Percentiles rank a stretch among this genome's conserved stretches.
These are phyloP conservation scores for Circinella umbellata DNA, from an alignment of 371 early-diverging fungal species.

Conservation along the genomic window DNA sequence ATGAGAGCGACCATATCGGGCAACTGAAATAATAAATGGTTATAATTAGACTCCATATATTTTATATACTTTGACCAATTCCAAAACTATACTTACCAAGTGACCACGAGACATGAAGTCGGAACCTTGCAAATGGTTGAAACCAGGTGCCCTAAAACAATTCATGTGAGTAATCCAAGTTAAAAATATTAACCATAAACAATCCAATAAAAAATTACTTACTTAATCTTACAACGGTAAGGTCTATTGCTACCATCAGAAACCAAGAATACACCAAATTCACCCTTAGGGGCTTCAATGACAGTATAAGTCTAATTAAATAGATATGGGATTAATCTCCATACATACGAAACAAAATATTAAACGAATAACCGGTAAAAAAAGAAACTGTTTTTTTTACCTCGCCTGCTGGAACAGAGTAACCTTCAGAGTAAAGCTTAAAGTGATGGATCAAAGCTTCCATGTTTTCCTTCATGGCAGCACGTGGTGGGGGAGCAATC, in stretches of 20 bases:
- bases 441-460: constrained; percentile 98
- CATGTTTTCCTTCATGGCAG: constrained; percentile 98
- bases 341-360: background rate
- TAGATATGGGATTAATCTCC: background rate
- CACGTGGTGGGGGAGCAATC: constrained; percentile 94
- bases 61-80: background rate
- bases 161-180: background rate
- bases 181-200: background rate
- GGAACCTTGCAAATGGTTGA: constrained; percentile 90
- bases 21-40: constrained; percentile 37
- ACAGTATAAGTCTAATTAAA: constrained; percentile 83
- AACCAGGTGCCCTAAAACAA: constrained; percentile 87
- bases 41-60: background rate
- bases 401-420: constrained; percentile 93
- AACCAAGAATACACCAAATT: constrained; percentile 92
- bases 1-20: constrained; percentile 96
- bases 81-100: constrained; percentile 37
- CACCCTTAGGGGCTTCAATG: constrained; percentile 98
- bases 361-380: too few species aligned
- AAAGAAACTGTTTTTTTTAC: background rate
- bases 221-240: constrained; percentile 93
- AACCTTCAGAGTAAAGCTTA: constrained; percentile 97
- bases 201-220: background rate
- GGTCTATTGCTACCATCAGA: constrained; percentile 93
- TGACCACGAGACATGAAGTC: constrained; percentile 91